Base-by-base conservation (phyloP, 805 yeast species). In the Yamadazyma nakazawae region DNA sequence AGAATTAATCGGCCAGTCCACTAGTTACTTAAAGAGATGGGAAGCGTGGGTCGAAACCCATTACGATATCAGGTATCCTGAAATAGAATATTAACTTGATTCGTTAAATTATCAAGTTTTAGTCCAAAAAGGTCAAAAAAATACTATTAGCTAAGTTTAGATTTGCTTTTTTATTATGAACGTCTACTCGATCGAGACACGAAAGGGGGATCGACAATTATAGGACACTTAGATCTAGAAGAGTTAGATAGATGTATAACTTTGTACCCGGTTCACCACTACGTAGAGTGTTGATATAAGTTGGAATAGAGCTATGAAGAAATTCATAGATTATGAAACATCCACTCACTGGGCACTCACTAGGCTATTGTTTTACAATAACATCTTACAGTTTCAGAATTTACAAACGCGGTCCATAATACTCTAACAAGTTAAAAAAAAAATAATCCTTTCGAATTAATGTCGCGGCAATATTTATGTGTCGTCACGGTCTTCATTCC, bases 21-120 rank as follows among this genome's bases (percentile, higher is more conserved):
- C 70, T 4, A 59, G 60, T 24, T 87, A 79, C 54, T 67, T 90
- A 45, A 69, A 71, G 39, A 63, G 72, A 17, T 88, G 96, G 96
- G 79, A 80, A 8, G 61, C 70, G 5, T 84, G 84, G 83, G 82
- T 82, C 45, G 90, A 83, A 54, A 80, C 80, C 2, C 67, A 79
- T 48, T 81, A 76, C 37, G 92, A 86, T 38, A 63, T 88, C 5
- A 67, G 85, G 50, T 85, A 88, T 56, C 87, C 91, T 1, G 64
- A 68, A 11, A 40, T 45, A 8, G 48, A 45, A 16, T 40, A 45
- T 31, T 45, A 28, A 36, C 24, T 24, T 7, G 34, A 16, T 38
- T 26, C 4, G 24, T 21, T 7, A 28, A 40, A 40, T 40, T 21
- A n/a, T 9, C n/a, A 5, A 30, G 10, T 30, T 5, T n/a, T 30